Conservation (phyloP, 1,284 basidiomycete species). For the Heterobasidion parviporum region DNA sequence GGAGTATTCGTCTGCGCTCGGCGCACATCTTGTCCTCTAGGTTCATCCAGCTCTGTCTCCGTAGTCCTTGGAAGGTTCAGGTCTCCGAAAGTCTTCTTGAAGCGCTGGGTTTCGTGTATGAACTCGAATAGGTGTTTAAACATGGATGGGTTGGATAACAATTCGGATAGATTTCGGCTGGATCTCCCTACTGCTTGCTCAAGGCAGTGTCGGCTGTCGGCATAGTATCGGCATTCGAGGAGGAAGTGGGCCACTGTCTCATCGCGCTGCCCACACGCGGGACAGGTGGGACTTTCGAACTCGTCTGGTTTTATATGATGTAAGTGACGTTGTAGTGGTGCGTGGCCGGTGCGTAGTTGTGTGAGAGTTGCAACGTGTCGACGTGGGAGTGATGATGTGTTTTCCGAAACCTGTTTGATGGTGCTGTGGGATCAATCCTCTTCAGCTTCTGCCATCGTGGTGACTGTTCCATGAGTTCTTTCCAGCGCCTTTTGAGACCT, state of each 20-base stretch:
- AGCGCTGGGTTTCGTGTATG: too few species aligned
- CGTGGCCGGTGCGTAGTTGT: conserved; percentile 1
- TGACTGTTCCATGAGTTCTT: neutral
- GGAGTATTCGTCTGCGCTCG: too few species aligned
- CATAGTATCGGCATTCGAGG: neutral
- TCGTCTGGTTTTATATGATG: neutral
- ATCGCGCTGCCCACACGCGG: neutral
- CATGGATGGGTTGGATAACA: too few species aligned
- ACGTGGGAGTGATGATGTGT: neutral
- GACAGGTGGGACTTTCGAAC: neutral
- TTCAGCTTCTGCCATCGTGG: neutral
- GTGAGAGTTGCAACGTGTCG: neutral
- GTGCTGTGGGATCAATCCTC: neutral
- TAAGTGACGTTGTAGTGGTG: neutral
- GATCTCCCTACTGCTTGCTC: too few species aligned
- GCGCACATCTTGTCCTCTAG: too few species aligned
- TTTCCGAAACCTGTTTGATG: neutral
- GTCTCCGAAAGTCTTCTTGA: too few species aligned
- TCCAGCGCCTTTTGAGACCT: neutral
- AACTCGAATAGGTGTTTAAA: too few species aligned
- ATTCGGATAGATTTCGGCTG: too few species aligned
- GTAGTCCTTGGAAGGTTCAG: too few species aligned
- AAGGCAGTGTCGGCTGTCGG: too few species aligned
- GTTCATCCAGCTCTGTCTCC: neutral
- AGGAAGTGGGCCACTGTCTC: conserved; percentile 1